phyloP scores from a whole-genome alignment of 352 stramenopile genomes.

The Phytopythium kandeliae region DNA sequence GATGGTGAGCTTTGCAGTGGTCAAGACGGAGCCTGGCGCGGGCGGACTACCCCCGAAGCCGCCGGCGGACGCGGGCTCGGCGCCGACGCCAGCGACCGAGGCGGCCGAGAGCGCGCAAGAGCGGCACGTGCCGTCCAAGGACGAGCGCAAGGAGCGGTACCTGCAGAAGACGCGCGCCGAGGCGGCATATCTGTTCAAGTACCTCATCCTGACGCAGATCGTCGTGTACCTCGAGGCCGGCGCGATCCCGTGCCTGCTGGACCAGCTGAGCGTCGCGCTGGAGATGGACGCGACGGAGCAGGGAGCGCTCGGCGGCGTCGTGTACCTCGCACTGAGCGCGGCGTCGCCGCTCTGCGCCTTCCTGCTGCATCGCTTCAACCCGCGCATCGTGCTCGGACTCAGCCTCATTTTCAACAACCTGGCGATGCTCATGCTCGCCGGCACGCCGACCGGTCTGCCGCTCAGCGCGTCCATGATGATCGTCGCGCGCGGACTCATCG shows the following conservation, averaged over 20 bases:
- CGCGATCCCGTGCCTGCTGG: slow-evolving; percentile 74
- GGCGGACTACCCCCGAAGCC: not conserved
- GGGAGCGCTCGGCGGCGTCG: slow-evolving; percentile 66
- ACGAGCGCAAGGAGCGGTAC: slow-evolving; percentile 61
- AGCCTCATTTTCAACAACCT: slow-evolving; percentile 78
- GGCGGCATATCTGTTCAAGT: slow-evolving; percentile 83
- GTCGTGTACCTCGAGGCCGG: slow-evolving; percentile 79
- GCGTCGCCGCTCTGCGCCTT: slow-evolving; percentile 75
- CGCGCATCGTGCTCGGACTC: slow-evolving; percentile 52
- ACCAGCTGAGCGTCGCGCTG: slow-evolving; percentile 73
- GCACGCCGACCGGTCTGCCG: slow-evolving; percentile 62
- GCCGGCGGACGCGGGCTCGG: slow-evolving; percentile 6
- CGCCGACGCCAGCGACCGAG: slow-evolving; percentile 14
- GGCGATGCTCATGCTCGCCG: slow-evolving; percentile 61
- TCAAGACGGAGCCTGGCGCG: slow-evolving; percentile 7
- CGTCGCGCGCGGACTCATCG: slow-evolving; percentile 55
- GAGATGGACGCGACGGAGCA: slow-evolving; percentile 66
- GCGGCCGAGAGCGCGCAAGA: slow-evolving; percentile 1
- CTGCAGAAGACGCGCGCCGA: slow-evolving; percentile 67
- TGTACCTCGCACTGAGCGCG: slow-evolving; percentile 70
- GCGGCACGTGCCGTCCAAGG: slow-evolving; percentile 27
- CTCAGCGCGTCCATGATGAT: slow-evolving; percentile 75
- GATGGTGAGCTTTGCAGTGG: slow-evolving; percentile 8
- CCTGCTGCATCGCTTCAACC: slow-evolving; percentile 66
- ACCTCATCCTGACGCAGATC: slow-evolving; percentile 80